Base-by-base conservation (phyloP, 2,329 filamentous ascomycete species). In the Beauveria sp. region DNA sequence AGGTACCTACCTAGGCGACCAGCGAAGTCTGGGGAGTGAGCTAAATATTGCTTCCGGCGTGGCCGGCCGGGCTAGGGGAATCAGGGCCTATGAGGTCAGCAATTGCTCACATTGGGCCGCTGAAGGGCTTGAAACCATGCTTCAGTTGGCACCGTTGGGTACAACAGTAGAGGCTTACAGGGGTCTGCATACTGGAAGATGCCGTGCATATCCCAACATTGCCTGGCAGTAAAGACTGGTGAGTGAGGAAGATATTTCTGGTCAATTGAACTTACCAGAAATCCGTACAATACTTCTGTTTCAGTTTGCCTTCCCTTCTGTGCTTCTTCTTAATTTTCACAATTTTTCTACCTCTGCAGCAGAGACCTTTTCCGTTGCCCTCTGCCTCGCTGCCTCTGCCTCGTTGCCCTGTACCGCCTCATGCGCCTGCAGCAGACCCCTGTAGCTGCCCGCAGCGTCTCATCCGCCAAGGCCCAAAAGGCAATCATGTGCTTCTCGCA, bases 401-500 rank as follows among this genome's bases (percentile, higher is more conserved):
- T 46, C 20, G 12, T 9, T 20, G 10, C 45, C 14, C 22, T 16
- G 20, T 47, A 18, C 20, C 52, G 30, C 30, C 30, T 30, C 9
- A 10, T 30, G 10, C 38, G 26, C 22, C 38, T 42, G 38, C 52
- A 26, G 5, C 18, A 22, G 5, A 30, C 34, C 30, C 9, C 47
- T 20, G 24, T 9, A 50, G n/a, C 26, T 26, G 47, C 47, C 24
- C 20, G 28, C 6, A 20, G 10, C 50, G 12, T 42, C 30, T 53
- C 20, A 53, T 20, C 50, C 30, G 49, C 28, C 50, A 38, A 38
- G 34, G 34, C 34, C 30, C 12, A 38, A 53, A 16, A 53, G 5
- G 26, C 43, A 49, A 61, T 61, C 59, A 61, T 61, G 59, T 60
- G 58, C 58, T 61, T 61, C 51, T 55, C 28, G 42, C 47, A 46